Conservation (phyloP, 106 monocot species). For the Ottelia alismoides region DNA sequence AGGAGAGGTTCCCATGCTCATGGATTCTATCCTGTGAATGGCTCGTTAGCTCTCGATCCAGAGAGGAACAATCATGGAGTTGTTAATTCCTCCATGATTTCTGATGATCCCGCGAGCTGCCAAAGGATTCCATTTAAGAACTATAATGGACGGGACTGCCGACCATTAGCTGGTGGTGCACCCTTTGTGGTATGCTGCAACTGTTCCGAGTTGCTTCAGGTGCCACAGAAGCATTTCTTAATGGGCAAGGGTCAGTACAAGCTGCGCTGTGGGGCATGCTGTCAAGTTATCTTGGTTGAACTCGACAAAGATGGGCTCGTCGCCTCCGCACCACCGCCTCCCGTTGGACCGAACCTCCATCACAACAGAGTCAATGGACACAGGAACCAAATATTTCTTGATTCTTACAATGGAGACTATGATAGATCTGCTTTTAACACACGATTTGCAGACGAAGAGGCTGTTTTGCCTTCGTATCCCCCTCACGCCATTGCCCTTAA, state of each 20-base stretch:
- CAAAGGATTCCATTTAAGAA: slow-evolving; percentile 17
- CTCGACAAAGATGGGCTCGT: slow-evolving; percentile 36
- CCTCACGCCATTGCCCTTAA: slow-evolving; percentile 20
- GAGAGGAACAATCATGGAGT: slow-evolving; percentile 25
- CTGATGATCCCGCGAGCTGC: slow-evolving; percentile 11
- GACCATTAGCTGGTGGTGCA: slow-evolving; percentile 58
- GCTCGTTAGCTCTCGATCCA: slow-evolving; percentile 7
- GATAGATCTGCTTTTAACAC: slow-evolving; percentile 6
- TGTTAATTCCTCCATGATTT: slow-evolving; percentile 15
- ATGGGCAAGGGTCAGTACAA: slow-evolving; percentile 29
- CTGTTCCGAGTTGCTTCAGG: slow-evolving; percentile 66
- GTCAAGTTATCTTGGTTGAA: slow-evolving; percentile 49
- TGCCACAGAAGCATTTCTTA: slow-evolving; percentile 31
- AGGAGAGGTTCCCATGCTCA: slow-evolving; percentile 24
- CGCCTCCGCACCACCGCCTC: slow-evolving; percentile 1
- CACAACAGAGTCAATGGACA: too few relatives aligned
- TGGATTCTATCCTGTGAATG: slow-evolving; percentile 23
- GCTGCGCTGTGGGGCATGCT: slow-evolving; percentile 66
- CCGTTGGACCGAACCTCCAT: not conserved
- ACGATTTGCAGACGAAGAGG: slow-evolving; percentile 35
- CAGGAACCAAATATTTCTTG: slow-evolving; percentile 5
- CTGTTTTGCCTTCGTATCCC: slow-evolving; percentile 33
- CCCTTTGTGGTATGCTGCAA: slow-evolving; percentile 75
- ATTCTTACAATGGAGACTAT: not conserved
- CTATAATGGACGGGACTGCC: slow-evolving; percentile 28